Evolutionary conservation across 108 stramenopile genomes (phyloP).

Genomic region (Cyclotella cryptica): DNA sequence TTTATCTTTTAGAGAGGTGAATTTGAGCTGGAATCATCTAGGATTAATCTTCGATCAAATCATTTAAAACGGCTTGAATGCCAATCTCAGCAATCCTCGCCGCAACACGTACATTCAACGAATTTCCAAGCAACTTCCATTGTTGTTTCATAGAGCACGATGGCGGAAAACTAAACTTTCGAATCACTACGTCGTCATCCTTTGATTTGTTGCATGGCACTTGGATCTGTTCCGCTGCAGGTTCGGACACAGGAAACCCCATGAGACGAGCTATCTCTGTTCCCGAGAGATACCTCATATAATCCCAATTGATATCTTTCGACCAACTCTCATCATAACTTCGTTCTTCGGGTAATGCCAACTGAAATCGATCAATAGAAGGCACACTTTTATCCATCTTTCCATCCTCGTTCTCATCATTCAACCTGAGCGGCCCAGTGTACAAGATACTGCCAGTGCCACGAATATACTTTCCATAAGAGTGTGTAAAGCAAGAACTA

Average conservation of each 20-base stretch:
- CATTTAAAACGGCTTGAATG: slow-evolving; percentile 27
- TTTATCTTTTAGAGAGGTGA: too few relatives aligned
- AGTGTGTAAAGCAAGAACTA: slow-evolving; percentile 84
- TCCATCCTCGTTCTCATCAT: slow-evolving; percentile 1
- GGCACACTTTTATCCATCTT: slow-evolving; percentile 1
- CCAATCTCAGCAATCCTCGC: slow-evolving; percentile 69
- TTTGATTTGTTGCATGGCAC: background rate
- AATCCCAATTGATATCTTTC: slow-evolving; percentile 53
- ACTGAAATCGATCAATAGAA: slow-evolving; percentile 34
- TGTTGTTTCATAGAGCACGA: slow-evolving; percentile 67
- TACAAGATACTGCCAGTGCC: slow-evolving; percentile 92
- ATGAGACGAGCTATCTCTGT: slow-evolving; percentile 80
- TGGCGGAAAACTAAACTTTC: slow-evolving; percentile 68
- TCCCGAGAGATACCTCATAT: slow-evolving; percentile 85
- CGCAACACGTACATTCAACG: slow-evolving; percentile 80
- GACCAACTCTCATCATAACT: slow-evolving; percentile 64
- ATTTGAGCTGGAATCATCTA: background rate
- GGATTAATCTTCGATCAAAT: background rate
- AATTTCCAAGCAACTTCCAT: slow-evolving; percentile 89
- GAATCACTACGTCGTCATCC: background rate
- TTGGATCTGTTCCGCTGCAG: background rate
- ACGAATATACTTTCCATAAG: slow-evolving; percentile 81
- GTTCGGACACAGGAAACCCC: slow-evolving; percentile 63
- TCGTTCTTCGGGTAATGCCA: slow-evolving; percentile 64
- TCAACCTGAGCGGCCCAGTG: slow-evolving; percentile 21